Base-by-base conservation (phyloP, 176 grass and related monocot species). In the Zizania latifolia region DNA sequence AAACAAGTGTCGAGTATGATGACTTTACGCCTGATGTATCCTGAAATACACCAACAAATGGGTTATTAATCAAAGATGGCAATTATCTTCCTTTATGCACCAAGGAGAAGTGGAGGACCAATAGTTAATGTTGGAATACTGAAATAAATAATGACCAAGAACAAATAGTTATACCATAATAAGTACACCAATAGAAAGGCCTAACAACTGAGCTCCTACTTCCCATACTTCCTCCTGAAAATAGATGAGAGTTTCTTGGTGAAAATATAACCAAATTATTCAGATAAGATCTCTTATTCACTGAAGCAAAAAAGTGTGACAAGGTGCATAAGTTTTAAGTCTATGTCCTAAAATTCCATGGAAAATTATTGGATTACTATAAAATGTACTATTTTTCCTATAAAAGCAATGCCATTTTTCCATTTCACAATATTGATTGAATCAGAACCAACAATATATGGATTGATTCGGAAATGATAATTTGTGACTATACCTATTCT, bases 181-280 rank as follows among this genome's bases (percentile, higher is more conserved):
- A 63, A 97, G 34, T 62, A 93, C 66, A 57, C 94, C 94, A 8
- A 89, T 58, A 10, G 38, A 68, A 32, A 97, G 88, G 16, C 94
- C 94, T 37, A 97, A 11, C 6, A 97, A 45, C 75, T 97, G 94
- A 64, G 90, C 94, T 53, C 80, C 83, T 86, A 97, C 94, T 89
- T 97, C 94, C 94, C 94, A 97, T 85, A 93, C 94, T 93, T 97
- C 88, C 82, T 97, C 94, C 94, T 97, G 82, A 70, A 89, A 89
- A 45, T 71, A 68, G 2, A 55, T 17, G 13, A 26, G 31, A 40
- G 0, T 65, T 46, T 37, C 1, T 33, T 79, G 15, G 61, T 64
- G 32, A 32, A 62, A 16, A 8, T 4, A 32, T 44, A 14, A 9
- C 2, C 72, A 71, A 64, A 68, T 19, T 35, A 58, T 58, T 66